These are phyloP conservation scores for Boletus hoseneyae DNA, from an alignment of 1,284 basidiomycete genomes.

Conservation along the genomic window DNA sequence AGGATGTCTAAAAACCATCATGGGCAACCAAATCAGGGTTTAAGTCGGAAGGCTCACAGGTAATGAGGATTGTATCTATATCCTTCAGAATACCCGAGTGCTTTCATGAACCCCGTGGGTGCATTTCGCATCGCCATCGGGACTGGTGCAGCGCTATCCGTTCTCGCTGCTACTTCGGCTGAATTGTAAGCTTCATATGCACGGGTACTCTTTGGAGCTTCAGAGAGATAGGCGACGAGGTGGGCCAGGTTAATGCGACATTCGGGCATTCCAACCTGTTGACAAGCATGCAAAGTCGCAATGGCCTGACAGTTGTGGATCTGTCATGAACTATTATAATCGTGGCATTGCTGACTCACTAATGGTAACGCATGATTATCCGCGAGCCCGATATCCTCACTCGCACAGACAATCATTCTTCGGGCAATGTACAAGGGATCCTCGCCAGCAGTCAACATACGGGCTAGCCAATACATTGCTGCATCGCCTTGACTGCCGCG, in stretches of 20 bases:
- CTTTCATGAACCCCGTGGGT: conserved; percentile 80
- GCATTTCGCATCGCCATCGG: conserved; percentile 85
- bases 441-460: conserved; percentile 83
- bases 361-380: conserved; percentile 70
- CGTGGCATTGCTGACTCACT: conserved; percentile 37
- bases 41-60: conserved; percentile 42
- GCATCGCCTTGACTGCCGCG: conserved; percentile 78
- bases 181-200: conserved; percentile 75
- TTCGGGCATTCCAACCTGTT: conserved; percentile 84
- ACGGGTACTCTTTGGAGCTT: conserved; percentile 81
- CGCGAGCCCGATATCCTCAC: conserved; percentile 84
- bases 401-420: conserved; percentile 79
- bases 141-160: conserved; percentile 55
- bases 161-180: conserved; percentile 61
- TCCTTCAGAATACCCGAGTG: conserved; percentile 70
- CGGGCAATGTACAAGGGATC: conserved; percentile 85
- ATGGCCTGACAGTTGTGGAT: conserved; percentile 52
- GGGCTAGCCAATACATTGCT: conserved; percentile 87
- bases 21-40: not conserved
- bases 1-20: conserved; percentile 52
- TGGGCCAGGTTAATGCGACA: conserved; percentile 78
- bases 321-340: not conserved
- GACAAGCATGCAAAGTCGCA: conserved; percentile 76
- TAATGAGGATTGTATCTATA: conserved; percentile 83
- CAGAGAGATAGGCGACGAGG: conserved; percentile 77